phyloP scores from a whole-genome alignment of 495 filamentous ascomycete species.

The Daldinia decipiens region DNA sequence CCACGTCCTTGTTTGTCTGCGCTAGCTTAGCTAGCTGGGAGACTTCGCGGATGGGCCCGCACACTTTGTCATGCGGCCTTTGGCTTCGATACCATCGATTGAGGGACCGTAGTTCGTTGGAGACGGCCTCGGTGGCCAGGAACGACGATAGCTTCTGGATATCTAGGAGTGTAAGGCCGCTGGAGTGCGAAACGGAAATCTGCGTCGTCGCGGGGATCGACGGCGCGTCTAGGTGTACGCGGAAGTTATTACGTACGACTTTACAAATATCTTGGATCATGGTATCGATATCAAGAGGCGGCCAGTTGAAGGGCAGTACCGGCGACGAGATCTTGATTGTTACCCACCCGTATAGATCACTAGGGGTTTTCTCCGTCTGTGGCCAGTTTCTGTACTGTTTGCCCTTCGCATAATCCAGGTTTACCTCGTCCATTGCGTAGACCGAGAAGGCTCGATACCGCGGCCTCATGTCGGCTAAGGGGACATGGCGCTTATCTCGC shows the following conservation, averaged over 20 bases:
- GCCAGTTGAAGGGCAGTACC: neutral
- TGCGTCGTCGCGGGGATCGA: slow-evolving; percentile 21
- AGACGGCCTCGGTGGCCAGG: neutral
- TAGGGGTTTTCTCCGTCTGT: neutral
- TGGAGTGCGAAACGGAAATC: slow-evolving; percentile 12
- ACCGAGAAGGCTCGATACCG: slow-evolving; percentile 34
- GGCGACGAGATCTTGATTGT: slow-evolving; percentile 28
- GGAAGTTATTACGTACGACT: slow-evolving; percentile 22
- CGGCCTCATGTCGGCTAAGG: slow-evolving; percentile 14
- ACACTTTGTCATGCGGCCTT: neutral
- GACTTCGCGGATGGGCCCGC: slow-evolving; percentile 7
- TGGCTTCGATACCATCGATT: slow-evolving; percentile 5
- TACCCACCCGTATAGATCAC: slow-evolving; percentile 12
- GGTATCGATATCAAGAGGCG: neutral
- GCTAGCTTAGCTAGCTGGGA: slow-evolving; percentile 7
- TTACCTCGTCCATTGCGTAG: slow-evolving; percentile 3
- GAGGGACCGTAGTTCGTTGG: neutral
- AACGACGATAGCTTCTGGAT: slow-evolving; percentile 29
- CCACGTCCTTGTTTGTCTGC: neutral
- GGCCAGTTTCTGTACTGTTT: neutral
- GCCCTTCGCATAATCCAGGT: neutral
- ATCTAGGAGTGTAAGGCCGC: slow-evolving; percentile 15
- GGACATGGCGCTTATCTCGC: slow-evolving; percentile 10
- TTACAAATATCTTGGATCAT: neutral
- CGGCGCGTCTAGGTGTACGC: slow-evolving; percentile 20